These are phyloP conservation scores for Zymoseptoria crescenta DNA, from an alignment of 2,329 filamentous ascomycete species.

Conservation along the genomic window DNA sequence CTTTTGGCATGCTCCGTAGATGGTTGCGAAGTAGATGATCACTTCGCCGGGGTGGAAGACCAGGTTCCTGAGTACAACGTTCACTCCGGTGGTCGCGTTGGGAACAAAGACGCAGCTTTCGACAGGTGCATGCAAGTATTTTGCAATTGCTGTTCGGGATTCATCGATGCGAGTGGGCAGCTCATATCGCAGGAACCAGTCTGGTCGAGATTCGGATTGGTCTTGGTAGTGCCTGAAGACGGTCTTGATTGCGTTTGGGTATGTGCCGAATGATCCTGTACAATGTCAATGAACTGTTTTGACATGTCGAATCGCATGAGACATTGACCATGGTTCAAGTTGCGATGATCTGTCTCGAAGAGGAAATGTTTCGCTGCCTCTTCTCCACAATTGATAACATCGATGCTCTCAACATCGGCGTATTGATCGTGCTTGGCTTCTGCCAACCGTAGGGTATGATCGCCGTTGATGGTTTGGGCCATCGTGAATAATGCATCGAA, in stretches of 20 bases:
- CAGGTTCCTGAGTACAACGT: slow-evolving; percentile 72
- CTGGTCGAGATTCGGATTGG: slow-evolving; percentile 58
- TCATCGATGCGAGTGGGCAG: slow-evolving; percentile 56
- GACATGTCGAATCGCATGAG: neutral
- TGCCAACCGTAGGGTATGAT: neutral
- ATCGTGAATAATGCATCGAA: neutral
- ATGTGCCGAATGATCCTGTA: slow-evolving; percentile 70
- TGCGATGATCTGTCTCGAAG: slow-evolving; percentile 59
- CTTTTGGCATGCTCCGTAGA: slow-evolving; percentile 72
- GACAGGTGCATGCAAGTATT: slow-evolving; percentile 56
- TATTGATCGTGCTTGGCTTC: neutral
- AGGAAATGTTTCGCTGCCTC: slow-evolving; percentile 56
- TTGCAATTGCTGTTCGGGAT: slow-evolving; percentile 56
- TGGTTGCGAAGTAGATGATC: slow-evolving; percentile 69
- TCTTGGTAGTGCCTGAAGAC: slow-evolving; percentile 59
- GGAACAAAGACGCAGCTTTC: slow-evolving; percentile 66
- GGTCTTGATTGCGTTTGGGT: slow-evolving; percentile 55
- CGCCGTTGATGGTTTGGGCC: neutral
- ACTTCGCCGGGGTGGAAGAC: slow-evolving; percentile 62
- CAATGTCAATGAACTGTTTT: neutral
- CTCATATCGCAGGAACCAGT: slow-evolving; percentile 66
- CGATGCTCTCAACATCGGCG: slow-evolving; percentile 4
- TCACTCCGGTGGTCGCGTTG: slow-evolving; percentile 73
- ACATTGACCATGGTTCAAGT: slow-evolving; percentile 67
- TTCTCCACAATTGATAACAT: slow-evolving; percentile 26